phyloP scores from a whole-genome alignment of 2,329 filamentous ascomycete species.

The Sarocladiaceae sp. region DNA sequence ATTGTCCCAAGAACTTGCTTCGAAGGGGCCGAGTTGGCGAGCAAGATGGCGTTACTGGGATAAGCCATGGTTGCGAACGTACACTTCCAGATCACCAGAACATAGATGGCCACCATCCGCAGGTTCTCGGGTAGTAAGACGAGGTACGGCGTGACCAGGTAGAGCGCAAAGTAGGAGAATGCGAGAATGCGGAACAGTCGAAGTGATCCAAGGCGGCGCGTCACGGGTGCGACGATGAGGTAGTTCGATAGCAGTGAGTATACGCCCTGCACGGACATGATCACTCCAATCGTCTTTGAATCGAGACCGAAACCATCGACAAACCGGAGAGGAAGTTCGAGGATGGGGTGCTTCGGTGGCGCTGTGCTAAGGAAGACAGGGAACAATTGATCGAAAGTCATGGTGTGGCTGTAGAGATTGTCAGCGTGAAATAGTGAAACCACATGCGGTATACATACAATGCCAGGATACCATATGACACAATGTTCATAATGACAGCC shows the following conservation, averaged over 20 bases:
- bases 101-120: conserved; percentile 68
- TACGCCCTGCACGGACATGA: conserved; percentile 81
- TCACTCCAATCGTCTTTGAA: conserved; percentile 77
- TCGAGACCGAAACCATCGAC: conserved; percentile 77
- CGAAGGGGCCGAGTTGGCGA: conserved; percentile 81
- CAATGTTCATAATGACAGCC: conserved; percentile 79
- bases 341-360: conserved; percentile 41
- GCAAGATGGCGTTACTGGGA: conserved; percentile 80
- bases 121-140: conserved; percentile 69
- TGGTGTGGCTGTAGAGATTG: conserved; percentile 68
- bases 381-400: conserved; percentile 90
- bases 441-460: conserved; percentile 60
- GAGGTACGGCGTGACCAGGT: conserved; percentile 82
- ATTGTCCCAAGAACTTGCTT: conserved; percentile 82
- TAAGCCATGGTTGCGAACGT: conserved; percentile 88
- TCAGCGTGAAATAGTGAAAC: background rate
- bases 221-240: conserved; percentile 74
- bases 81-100: conserved; percentile 83
- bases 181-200: conserved; percentile 77
- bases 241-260: conserved; percentile 86
- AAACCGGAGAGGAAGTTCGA: conserved; percentile 77
- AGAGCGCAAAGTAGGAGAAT: conserved; percentile 78
- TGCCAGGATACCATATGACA: conserved; percentile 85
- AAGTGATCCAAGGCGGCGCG: conserved; percentile 68
- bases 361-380: conserved; percentile 82